A percentile compares a stretch with the other conserved stretches of the same genome.
phyloP scores from a whole-genome alignment of 1,284 basidiomycete genomes.

The Apiotrichum siamense region DNA sequence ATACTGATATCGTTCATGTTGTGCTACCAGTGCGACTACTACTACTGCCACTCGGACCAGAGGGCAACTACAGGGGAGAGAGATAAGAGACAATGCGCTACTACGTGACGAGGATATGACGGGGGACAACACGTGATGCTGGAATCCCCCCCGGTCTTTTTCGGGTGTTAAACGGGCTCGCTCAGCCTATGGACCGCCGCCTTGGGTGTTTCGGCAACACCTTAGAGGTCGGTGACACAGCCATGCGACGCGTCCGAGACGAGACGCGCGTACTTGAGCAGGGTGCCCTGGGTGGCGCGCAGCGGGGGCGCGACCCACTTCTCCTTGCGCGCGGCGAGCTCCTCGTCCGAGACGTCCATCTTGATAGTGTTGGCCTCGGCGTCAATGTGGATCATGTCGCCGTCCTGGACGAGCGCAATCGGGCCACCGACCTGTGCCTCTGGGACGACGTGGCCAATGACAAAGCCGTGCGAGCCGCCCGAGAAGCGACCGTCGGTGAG shows the following conservation, averaged over 20 bases:
- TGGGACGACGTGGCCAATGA: slow-evolving; percentile 54
- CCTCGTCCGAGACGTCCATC: slow-evolving; percentile 74
- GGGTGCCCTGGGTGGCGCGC: slow-evolving; percentile 74
- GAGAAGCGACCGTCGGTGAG: slow-evolving; percentile 97
- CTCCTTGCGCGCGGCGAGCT: slow-evolving; percentile 62
- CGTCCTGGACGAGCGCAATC: slow-evolving; percentile 88
- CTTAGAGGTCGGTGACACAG: slow-evolving; percentile 37
- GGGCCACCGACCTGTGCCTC: slow-evolving; percentile 90
- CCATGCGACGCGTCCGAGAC: slow-evolving; percentile 64
- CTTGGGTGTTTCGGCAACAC: too few relatives aligned
- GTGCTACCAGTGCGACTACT: too few relatives aligned
- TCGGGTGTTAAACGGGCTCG: too few relatives aligned
- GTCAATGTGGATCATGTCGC: slow-evolving; percentile 78
- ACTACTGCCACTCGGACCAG: too few relatives aligned
- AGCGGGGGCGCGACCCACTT: slow-evolving; percentile 78
- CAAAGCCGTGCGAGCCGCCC: slow-evolving; percentile 60
- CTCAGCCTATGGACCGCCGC: too few relatives aligned
- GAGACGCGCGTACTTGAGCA: slow-evolving; percentile 79
- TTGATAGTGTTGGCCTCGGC: slow-evolving; percentile 70
- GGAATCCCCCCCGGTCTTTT: too few relatives aligned
- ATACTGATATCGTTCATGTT: too few relatives aligned
- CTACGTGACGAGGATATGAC: too few relatives aligned
- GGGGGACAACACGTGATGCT: too few relatives aligned
- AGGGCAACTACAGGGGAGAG: too few relatives aligned
- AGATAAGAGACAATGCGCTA: too few relatives aligned